Evolutionary conservation across 139 green algal genomes (phyloP), one percentile per base, ranked within the genome.

Genomic region (Closterium sp.): DNA sequence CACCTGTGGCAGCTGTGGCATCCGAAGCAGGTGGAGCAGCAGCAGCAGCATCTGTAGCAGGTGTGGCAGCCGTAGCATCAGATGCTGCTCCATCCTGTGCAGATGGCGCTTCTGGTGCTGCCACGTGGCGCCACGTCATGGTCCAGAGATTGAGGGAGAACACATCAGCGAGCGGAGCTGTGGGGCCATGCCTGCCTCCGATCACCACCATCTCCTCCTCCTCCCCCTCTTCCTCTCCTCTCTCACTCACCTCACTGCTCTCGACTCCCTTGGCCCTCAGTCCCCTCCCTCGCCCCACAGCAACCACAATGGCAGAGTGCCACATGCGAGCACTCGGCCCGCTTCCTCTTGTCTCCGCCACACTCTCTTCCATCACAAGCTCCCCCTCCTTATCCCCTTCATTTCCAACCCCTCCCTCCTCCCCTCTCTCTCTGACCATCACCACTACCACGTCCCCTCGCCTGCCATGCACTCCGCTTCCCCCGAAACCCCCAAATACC

Each of bases 401-500:
- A 5, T 13, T 79, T 79, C 62, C 62, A 79, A 4, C 0, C 62
- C 62, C 17, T 79, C 62, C 62, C 13, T 27, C 19, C 62, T 5
- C 19, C 62, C 1, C 62, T 79, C 62, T 24, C 1, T 2, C 62
- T 24, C 62, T 79, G 13, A 79, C 10, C 10, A 4, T 90, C 9
- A 92, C 85, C 89, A 91, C 79, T 85, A 92, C 79, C 62, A 91
- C 89, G 32, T 90, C 73, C 0, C 2, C 89, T 28, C 28, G 85
- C n/a, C 85, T 29, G 11, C n/a, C 22, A 11, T 91, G 73, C 89
- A 31, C 62, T 27, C 85, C 85, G 19, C n/a, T 29, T 11, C 89
- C 85, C 79, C 79, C 89, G 89, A 88, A 92, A 0, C 89, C 89
- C 9, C 89, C 89, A 92, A 92, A 92, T 7, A 92, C 31, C 31